These are phyloP conservation scores for Neonectria magnoliae DNA, from an alignment of 2,329 filamentous ascomycete species.

Conservation along the genomic window DNA sequence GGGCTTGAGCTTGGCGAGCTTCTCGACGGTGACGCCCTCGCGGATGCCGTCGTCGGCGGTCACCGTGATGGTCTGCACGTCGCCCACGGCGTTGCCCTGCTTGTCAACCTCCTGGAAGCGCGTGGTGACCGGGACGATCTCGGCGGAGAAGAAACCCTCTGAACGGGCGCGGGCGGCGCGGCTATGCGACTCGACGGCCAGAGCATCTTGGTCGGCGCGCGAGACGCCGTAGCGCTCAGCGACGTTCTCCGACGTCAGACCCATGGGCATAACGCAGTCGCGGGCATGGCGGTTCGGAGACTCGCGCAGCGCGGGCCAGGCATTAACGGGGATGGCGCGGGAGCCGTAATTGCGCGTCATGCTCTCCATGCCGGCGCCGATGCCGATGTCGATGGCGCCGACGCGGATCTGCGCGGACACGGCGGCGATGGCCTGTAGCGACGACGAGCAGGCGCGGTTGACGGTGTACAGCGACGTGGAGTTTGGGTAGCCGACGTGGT, in stretches of 20 bases:
- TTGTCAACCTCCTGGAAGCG: constrained; percentile 72
- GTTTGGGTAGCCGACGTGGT: constrained; percentile 81
- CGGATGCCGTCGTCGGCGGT: constrained; percentile 86
- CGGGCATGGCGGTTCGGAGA: constrained; percentile 73
- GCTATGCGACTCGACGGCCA: constrained; percentile 78
- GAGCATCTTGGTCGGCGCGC: constrained; percentile 82
- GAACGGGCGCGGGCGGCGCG: constrained; percentile 77
- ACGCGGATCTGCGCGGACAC: constrained; percentile 80
- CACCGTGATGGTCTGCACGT: constrained; percentile 72
- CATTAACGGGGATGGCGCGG: constrained; percentile 82
- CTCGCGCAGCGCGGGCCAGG: constrained; percentile 79
- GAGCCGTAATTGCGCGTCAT: constrained; percentile 93
- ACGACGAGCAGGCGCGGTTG: constrained; percentile 86
- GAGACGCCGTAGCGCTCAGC: constrained; percentile 78
- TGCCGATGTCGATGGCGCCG: constrained; percentile 76
- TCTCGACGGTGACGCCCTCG: constrained; percentile 72
- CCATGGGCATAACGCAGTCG: constrained; percentile 96
- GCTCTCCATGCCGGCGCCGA: constrained; percentile 93
- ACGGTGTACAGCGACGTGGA: constrained; percentile 84
- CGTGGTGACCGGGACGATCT: constrained; percentile 85
- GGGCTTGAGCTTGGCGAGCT: constrained; percentile 82
- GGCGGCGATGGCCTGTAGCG: constrained; percentile 78
- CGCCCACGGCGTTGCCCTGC: constrained; percentile 64
- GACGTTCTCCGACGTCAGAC: constrained; percentile 89
- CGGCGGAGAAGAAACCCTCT: constrained; percentile 75